Evolutionary conservation across 2,329 filamentous ascomycete species (phyloP), one percentile per base, ranked within the genome.

Genomic region (Botryosphaeria dothidea): DNA sequence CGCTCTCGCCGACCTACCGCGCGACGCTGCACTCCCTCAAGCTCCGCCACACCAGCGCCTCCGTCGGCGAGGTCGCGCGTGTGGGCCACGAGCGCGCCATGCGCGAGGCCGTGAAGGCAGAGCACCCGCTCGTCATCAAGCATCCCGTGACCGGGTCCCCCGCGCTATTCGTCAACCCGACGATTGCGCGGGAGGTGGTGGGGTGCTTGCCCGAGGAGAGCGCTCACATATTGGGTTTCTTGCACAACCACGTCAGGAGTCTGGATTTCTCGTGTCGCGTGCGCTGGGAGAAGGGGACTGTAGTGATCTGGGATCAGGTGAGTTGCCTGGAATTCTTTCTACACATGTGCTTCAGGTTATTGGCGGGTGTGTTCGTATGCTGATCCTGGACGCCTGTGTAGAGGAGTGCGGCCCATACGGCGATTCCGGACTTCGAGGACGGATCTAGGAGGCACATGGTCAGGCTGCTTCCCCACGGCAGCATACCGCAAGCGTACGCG

Each of bases 1-100:
- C 58, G 4, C 66, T 68, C n/a, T 68, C 67, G 36, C 54, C 48
- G 5, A 41, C 58, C 21, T 56, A 64, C 23, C n/a, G 65, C 43
- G 36, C 15, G 8, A 64, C 61, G 17, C 64, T 68, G 31, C 66
- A 66, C 29, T 31, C 66, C 2, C 57, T 68, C 9, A 6, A 2
- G 4, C 56, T 60, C 19, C 38, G 23, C 21, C 41, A 60, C 56
- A 60, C 56, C 27, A 46, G 38, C 38, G 56, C 56, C 4, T 31
- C 25, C 38, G 38, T n/a, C 38, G 56, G 56, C 56, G 56, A 60
- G n/a, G 56, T 60, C n/a, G 56, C 56, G n/a, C 56, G 56, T 4
- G 38, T 60, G 0, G 56, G 56, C 17, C 25, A 15, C 25, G 56
- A 60, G 56, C 38, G 56, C 9, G 41, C 56, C 2, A 1, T 11